A percentile compares a stretch with the other conserved stretches of the same genome.
These are phyloP conservation scores for Kluyveromyces siamensis DNA, from an alignment of 805 yeast species.

Conservation along the genomic window DNA sequence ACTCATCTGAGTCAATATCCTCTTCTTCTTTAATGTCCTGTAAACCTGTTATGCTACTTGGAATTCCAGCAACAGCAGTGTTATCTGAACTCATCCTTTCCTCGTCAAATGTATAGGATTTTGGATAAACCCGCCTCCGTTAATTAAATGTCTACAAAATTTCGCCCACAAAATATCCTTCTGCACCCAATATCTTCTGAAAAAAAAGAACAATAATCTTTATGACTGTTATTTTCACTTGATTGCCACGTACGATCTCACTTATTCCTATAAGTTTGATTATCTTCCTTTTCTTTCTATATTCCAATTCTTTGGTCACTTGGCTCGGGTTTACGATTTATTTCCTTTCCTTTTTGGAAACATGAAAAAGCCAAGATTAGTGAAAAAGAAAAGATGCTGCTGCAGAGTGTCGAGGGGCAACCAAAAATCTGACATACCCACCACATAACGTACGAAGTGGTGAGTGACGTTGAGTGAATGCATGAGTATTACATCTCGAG, in stretches of 20 bases:
- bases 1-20: constrained; percentile 9
- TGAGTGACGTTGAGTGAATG: no score
- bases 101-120: not conserved
- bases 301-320: not conserved
- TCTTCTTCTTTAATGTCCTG: constrained; percentile 24
- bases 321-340: not conserved
- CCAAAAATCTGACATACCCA: no score
- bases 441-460: no score
- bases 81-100: not conserved
- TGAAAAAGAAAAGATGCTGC: not conserved
- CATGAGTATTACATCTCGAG: no score
- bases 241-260: not conserved
- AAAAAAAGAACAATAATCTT: not conserved
- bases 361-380: not conserved
- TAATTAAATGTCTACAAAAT: no score
- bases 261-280: no score
- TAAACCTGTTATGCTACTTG: constrained; percentile 7
- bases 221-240: not conserved
- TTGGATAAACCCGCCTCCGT: not conserved
- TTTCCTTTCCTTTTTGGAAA: not conserved
- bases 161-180: not conserved
- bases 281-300: not conserved
- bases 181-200: not conserved
- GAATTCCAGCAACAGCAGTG: not conserved
- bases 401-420: not conserved